A percentile compares a stretch with the other conserved stretches of the same genome.
phyloP scores from a whole-genome alignment of 2,329 filamentous ascomycete species.

The Trichoderma aggressivum region DNA sequence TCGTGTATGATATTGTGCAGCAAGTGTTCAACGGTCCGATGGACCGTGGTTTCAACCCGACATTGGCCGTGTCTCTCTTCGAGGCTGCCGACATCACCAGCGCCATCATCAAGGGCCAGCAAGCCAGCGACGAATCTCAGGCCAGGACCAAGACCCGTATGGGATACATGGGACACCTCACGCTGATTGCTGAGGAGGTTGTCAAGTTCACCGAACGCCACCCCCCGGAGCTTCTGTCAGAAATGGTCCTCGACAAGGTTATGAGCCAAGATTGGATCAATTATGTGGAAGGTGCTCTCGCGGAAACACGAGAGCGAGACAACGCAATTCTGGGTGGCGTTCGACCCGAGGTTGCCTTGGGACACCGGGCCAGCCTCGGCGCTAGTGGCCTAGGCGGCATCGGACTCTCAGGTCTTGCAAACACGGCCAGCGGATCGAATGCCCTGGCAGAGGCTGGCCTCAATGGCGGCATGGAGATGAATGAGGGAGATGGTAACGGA shows the following conservation, averaged over 20 bases:
- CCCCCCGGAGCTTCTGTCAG: conserved; percentile 80
- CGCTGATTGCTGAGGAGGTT: conserved; percentile 94
- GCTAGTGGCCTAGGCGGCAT: conserved; percentile 47
- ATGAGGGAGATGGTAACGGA: conserved; percentile 61
- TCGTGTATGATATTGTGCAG: conserved; percentile 97
- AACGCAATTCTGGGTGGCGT: conserved; percentile 98
- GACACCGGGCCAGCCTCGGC: conserved; percentile 64
- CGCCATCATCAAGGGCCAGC: conserved; percentile 87
- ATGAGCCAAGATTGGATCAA: conserved; percentile 88
- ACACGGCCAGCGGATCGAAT: conserved; percentile 50
- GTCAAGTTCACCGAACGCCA: conserved; percentile 97
- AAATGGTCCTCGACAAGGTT: conserved; percentile 80
- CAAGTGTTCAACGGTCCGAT: conserved; percentile 99
- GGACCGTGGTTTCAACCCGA: conserved; percentile 91
- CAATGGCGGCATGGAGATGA: conserved; percentile 69
- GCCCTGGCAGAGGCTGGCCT: conserved; percentile 79
- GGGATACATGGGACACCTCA: conserved; percentile 98
- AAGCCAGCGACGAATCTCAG: conserved; percentile 81
- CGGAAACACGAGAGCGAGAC: conserved; percentile 90
- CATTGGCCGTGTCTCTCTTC: conserved; percentile 87
- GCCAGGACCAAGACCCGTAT: conserved; percentile 80
- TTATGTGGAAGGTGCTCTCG: conserved; percentile 89
- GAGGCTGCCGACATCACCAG: conserved; percentile 85
- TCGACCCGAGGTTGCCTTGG: conserved; percentile 83
- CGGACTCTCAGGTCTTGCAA: conserved; percentile 45